A percentile compares a stretch with the other conserved stretches of the same genome.
These are phyloP conservation scores for Isabelozyma rhagii DNA, from an alignment of 805 yeast genomes.

Conservation along the genomic window DNA sequence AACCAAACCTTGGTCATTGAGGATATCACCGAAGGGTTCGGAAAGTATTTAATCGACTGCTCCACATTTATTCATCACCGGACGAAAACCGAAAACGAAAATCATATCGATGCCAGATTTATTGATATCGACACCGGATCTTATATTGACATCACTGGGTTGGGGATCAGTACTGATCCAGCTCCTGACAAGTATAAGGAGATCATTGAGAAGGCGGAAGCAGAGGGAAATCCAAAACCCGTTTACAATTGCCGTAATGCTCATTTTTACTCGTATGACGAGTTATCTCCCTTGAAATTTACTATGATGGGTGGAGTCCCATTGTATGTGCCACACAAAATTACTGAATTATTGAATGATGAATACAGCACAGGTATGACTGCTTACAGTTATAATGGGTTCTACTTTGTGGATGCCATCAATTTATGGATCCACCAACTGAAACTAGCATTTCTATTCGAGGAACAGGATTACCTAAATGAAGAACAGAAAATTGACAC, in stretches of 20 bases:
- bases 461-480: constrained; percentile 8
- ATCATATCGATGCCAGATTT: constrained; percentile 45
- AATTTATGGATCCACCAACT: constrained; percentile 13
- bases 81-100: constrained; percentile 20
- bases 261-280: constrained; percentile 51
- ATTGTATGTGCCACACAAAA: constrained; percentile 22
- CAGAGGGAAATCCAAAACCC: constrained; percentile 13
- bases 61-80: constrained; percentile 30
- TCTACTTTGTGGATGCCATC: constrained; percentile 19
- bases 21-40: constrained; percentile 30
- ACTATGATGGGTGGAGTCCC: constrained; percentile 55
- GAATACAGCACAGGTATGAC: constrained; percentile 19
- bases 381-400: constrained; percentile 15
- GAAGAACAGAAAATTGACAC: constrained; percentile 9
- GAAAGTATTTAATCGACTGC: constrained; percentile 27
- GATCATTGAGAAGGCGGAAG: background rate
- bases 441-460: constrained; percentile 10
- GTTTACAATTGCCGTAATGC: constrained; percentile 53
- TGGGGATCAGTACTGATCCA: constrained; percentile 18
- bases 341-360: constrained; percentile 17
- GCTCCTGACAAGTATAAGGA: constrained; percentile 15
- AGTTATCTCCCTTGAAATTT: constrained; percentile 52
- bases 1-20: constrained; percentile 29
- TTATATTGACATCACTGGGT: constrained; percentile 57
- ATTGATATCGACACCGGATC: constrained; percentile 59